Conservation (phyloP, 495 filamentous ascomycete genomes). For the Xylaria longipes region DNA sequence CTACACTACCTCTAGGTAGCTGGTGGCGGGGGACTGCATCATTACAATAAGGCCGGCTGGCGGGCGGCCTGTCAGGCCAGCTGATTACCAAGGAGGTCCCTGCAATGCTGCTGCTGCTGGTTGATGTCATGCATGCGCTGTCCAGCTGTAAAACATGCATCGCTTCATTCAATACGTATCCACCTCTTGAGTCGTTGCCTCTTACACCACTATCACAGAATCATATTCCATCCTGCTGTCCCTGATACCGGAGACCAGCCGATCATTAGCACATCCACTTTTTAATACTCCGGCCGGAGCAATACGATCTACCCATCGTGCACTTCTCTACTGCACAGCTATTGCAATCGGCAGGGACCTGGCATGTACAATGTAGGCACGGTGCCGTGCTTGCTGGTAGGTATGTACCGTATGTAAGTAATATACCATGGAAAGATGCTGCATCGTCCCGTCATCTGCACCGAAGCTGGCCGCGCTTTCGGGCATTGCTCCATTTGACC, state of each 20-base stretch:
- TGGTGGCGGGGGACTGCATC: slow-evolving; percentile 1
- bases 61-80: neutral
- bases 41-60: slow-evolving; percentile 1
- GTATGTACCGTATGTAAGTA: slow-evolving; percentile 1
- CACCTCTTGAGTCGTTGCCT: no score
- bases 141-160: neutral
- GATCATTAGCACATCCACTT: neutral
- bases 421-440: slow-evolving; percentile 2
- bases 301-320: neutral
- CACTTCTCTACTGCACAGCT: neutral
- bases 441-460: slow-evolving; percentile 11
- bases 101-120: neutral
- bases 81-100: neutral
- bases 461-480: slow-evolving; percentile 14
- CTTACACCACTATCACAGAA: no score
- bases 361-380: neutral
- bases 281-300: neutral
- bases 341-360: slow-evolving; percentile 12
- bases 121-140: slow-evolving; percentile 2
- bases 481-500: slow-evolving; percentile 16
- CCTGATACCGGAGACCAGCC: neutral
- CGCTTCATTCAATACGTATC: no score
- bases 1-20: no score
- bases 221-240: neutral
- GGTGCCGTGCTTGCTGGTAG: neutral